Evolutionary conservation across 495 filamentous ascomycete species (phyloP).

Genomic region (Letharia columbiana): DNA sequence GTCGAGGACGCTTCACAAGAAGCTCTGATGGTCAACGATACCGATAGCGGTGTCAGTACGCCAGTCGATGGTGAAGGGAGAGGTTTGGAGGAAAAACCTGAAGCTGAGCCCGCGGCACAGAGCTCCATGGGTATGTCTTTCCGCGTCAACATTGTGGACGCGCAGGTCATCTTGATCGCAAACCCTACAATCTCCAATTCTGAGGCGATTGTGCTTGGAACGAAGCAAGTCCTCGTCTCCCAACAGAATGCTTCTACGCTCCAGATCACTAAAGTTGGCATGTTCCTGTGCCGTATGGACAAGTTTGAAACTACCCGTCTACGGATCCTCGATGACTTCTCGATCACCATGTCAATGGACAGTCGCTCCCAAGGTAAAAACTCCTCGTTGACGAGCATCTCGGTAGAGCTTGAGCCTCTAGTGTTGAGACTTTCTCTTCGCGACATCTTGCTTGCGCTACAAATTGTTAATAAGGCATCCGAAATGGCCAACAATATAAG

Average conservation of each 20-base stretch:
- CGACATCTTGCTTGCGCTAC: constrained; percentile 87
- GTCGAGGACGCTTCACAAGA: constrained; percentile 51
- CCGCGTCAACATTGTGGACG: constrained; percentile 87
- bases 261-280: constrained; percentile 85
- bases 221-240: constrained; percentile 85
- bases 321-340: constrained; percentile 93
- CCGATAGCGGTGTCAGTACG: constrained; percentile 38
- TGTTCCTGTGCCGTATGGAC: constrained; percentile 99
- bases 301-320: constrained; percentile 79
- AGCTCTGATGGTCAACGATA: constrained; percentile 50
- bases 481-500: constrained; percentile 57
- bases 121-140: constrained; percentile 67
- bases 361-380: constrained; percentile 58
- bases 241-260: constrained; percentile 90
- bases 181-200: constrained; percentile 84
- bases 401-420: constrained; percentile 80
- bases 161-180: constrained; percentile 89
- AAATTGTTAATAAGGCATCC: constrained; percentile 87
- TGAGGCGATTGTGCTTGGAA: constrained; percentile 90
- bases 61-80: constrained; percentile 21
- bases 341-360: constrained; percentile 80
- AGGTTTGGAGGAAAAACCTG: constrained; percentile 30
- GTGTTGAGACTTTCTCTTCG: constrained; percentile 87
- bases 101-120: constrained; percentile 18
- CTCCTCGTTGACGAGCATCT: constrained; percentile 64